These are phyloP conservation scores for Phytophthora multivora DNA, from an alignment of 352 stramenopile genomes.

Conservation along the genomic window DNA sequence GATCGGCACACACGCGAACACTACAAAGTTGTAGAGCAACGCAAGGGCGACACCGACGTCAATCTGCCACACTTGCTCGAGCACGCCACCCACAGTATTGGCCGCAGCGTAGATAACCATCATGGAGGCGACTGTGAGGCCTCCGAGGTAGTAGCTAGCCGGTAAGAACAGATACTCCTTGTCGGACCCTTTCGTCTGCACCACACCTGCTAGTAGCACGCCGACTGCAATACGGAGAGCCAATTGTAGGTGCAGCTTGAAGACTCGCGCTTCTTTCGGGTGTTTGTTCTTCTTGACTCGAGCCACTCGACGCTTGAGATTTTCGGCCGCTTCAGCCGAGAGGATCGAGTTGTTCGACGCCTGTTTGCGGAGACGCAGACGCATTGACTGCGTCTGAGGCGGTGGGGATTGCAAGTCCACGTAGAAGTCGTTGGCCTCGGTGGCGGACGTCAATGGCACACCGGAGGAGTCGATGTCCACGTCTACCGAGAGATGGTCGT, in stretches of 20 bases:
- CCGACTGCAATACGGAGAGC: slow-evolving; percentile 61
- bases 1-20: slow-evolving; percentile 63
- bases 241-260: slow-evolving; percentile 49
- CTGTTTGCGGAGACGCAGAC: slow-evolving; percentile 42
- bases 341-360: slow-evolving; percentile 17
- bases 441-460: slow-evolving; percentile 24
- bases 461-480: slow-evolving; percentile 22
- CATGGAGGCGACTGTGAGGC: slow-evolving; percentile 65
- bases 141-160: slow-evolving; percentile 68
- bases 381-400: slow-evolving; percentile 44
- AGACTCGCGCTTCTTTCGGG: slow-evolving; percentile 39
- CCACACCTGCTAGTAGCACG: slow-evolving; percentile 59
- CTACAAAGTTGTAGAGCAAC: slow-evolving; percentile 73
- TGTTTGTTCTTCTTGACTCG: slow-evolving; percentile 56
- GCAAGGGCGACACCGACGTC: slow-evolving; percentile 68
- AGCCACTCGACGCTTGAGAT: slow-evolving; percentile 28
- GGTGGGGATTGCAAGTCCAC: slow-evolving; percentile 32
- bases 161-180: slow-evolving; percentile 66
- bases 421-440: slow-evolving; percentile 28
- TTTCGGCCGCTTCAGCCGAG: slow-evolving; percentile 21
- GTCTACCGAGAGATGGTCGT: slow-evolving; percentile 26
- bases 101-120: slow-evolving; percentile 76
- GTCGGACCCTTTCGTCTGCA: slow-evolving; percentile 51
- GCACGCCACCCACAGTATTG: slow-evolving; percentile 59
- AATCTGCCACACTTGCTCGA: slow-evolving; percentile 78